Evolutionary conservation across 1,139 yeast genomes (phyloP), one percentile per base, ranked within the genome.

Genomic region (Tardiomyces blankii): DNA sequence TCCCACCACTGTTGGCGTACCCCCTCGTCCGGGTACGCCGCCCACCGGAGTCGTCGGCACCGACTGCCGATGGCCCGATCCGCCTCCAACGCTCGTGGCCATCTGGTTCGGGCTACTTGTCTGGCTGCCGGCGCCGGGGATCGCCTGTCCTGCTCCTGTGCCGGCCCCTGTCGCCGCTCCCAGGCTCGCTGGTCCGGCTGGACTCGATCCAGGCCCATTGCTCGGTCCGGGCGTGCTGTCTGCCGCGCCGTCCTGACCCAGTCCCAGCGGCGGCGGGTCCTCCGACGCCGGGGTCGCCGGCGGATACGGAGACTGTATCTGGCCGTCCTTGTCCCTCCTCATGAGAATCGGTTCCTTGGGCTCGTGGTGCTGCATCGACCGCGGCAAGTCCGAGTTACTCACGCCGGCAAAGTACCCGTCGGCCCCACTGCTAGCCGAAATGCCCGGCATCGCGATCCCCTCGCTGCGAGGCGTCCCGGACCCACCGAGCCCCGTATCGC

Each of bases 281-380:
- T n/a, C 39, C 27, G 23, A 16, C 25, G 19, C 43, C 43, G 39
- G 39, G 40, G n/a, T 14, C 39, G 19, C 41, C 38, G 33, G 40
- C 35, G 23, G 43, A 11, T 13, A 16, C 42, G 50, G 46, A 18
- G 53, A 48, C 25, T 30, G 35, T 30, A 54, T 44, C 42, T 55
- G 58, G 25, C 57, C 61, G 23, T 50, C 54, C n/a, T 42, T 47
- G 43, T 59, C 60, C 32, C 61, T 51, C 27, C 58, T 53, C 42
- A 61, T 51, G 13, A 62, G 52, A 47, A 62, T 62, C 18, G 65
- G 62, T 44, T 61, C 65, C 48, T 54, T 58, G 19, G 65, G 65
- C 42, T 57, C 62, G 42, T 60, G 48, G 28, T 56, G 57, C 45
- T 60, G 64, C 59, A 61, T 59, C 14, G 62, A 56, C 30, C 51